Conservation (phyloP, 257 asterid species). For the Solanum medicagineum region DNA sequence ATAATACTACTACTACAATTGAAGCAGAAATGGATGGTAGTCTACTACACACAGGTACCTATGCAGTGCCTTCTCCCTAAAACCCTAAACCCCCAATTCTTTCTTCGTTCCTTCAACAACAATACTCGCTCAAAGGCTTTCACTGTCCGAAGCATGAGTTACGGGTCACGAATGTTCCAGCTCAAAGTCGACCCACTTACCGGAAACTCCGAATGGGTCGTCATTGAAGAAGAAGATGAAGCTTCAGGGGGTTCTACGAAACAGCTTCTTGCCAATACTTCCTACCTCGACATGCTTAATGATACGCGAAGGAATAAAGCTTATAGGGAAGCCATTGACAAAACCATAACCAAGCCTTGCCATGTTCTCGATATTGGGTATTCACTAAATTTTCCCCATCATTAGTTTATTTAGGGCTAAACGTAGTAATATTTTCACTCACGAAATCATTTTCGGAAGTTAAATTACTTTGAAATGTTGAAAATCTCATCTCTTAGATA, state of each 20-base stretch:
- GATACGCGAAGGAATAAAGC: conserved; percentile 67
- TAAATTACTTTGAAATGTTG: not conserved
- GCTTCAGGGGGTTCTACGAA: conserved; percentile 16
- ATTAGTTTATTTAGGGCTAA: not conserved
- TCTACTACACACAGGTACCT: not conserved
- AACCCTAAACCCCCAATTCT: conserved; percentile 16
- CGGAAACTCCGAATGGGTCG: conserved; percentile 81
- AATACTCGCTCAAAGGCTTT: not conserved
- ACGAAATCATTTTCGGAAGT: not conserved
- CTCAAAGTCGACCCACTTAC: conserved; percentile 65
- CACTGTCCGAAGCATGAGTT: conserved; percentile 31
- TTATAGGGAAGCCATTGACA: conserved; percentile 65
- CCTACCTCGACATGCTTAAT: conserved; percentile 90
- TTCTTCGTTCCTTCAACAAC: not conserved
- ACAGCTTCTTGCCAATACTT: conserved; percentile 62
- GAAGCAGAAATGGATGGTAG: too few relatives aligned
- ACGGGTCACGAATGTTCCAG: conserved; percentile 60
- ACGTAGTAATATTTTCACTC: not conserved
- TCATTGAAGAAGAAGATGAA: conserved; percentile 55
- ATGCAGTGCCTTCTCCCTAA: conserved; percentile 27
- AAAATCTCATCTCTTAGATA: not conserved
- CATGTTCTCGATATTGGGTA: conserved; percentile 98
- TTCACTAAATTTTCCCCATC: not conserved
- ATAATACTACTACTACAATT: too few relatives aligned
- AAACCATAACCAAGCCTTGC: conserved; percentile 63